phyloP scores from a whole-genome alignment of 768 basidiomycete genomes.

The Amanita molliuscula region DNA sequence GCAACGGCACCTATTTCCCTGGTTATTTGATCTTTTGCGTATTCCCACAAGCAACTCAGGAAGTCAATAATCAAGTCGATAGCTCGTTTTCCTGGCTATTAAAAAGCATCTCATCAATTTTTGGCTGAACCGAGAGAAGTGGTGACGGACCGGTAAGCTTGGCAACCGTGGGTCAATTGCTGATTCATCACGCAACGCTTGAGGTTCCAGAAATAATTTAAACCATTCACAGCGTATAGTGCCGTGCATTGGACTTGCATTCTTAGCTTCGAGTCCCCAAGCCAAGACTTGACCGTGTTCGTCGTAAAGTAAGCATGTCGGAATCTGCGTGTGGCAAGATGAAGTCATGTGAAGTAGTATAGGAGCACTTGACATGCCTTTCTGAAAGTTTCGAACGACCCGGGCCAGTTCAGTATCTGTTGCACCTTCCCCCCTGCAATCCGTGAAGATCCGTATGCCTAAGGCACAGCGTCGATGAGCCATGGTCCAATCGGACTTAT shows the following conservation, averaged over 20 bases:
- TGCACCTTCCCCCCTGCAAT: constrained; percentile 72
- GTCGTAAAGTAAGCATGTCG: constrained; percentile 80
- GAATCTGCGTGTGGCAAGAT: constrained; percentile 31
- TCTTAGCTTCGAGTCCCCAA: constrained; percentile 87
- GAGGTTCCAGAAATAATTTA: constrained; percentile 81
- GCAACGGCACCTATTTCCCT: constrained; percentile 80
- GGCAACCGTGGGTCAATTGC: constrained; percentile 72
- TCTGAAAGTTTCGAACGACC: constrained; percentile 76
- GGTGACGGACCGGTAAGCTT: constrained; percentile 53
- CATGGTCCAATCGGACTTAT: constrained; percentile 4
- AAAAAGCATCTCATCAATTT: constrained; percentile 9
- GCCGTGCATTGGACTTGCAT: constrained; percentile 57
- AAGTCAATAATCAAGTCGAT: constrained; percentile 80
- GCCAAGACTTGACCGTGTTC: constrained; percentile 62
- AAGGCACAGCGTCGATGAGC: background rate
- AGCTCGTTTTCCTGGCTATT: constrained; percentile 63
- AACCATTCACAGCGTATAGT: constrained; percentile 56
- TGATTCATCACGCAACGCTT: constrained; percentile 62
- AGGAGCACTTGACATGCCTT: constrained; percentile 36
- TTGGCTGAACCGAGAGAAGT: background rate
- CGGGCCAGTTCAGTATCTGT: constrained; percentile 82
- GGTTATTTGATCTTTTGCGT: constrained; percentile 80
- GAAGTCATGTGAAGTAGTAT: background rate
- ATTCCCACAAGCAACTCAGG: constrained; percentile 75
- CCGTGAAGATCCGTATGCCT: constrained; percentile 84